Percentiles rank a stretch among this genome's conserved stretches.
Conservation (phyloP, 179 eudicot species). For the Amaranthus tricolor region DNA sequence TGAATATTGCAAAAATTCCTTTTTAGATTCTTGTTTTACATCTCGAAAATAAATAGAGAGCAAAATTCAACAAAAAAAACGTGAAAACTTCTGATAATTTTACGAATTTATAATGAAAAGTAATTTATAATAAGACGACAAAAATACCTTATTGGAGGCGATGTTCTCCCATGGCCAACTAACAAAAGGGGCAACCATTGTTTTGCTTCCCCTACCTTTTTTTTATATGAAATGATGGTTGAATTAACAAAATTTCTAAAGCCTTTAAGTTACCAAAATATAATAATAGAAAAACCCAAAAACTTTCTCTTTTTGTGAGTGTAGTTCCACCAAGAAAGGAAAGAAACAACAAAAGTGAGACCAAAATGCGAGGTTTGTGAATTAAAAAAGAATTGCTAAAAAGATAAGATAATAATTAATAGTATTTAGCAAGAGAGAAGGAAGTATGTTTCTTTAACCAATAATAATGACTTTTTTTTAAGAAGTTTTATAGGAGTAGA, state of each 20-base stretch:
- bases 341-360: slow-evolving; percentile 9
- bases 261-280: neutral
- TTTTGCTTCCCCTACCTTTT: neutral
- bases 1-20: no score
- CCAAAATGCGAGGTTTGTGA: slow-evolving; percentile 1
- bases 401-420: neutral
- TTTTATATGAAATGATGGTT: neutral
- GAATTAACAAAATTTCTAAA: slow-evolving; percentile 4
- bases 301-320: slow-evolving; percentile 14
- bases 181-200: slow-evolving; percentile 41
- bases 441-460: neutral
- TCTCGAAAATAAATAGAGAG: no score
- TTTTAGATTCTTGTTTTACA: no score
- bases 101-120: neutral
- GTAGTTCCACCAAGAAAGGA: slow-evolving; percentile 19
- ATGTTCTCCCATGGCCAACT: slow-evolving; percentile 89
- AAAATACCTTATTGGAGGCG: slow-evolving; percentile 57
- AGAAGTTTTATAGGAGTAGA: slow-evolving; percentile 3
- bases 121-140: neutral
- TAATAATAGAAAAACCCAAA: neutral
- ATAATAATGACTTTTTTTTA: neutral
- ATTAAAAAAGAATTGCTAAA: neutral
- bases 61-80: neutral
- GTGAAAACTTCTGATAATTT: no score
- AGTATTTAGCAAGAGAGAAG: neutral